Evolutionary conservation across 1,284 basidiomycete genomes (phyloP).

Genomic region (Leucoagaricus sp.): DNA sequence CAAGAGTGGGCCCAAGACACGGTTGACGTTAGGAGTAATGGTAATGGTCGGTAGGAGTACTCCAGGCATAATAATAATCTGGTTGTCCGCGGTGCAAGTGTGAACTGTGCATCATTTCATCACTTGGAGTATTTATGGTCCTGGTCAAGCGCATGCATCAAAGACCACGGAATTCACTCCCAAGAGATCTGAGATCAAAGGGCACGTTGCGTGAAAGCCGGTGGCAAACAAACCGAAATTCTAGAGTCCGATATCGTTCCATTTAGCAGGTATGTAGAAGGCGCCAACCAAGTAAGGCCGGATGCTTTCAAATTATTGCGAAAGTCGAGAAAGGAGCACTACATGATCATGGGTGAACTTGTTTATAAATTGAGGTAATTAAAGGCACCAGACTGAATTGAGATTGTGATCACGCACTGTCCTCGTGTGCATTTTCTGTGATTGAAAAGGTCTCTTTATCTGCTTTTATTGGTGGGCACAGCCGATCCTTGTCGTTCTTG

Average conservation of each 20-base stretch:
- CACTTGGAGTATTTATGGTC: conserved; percentile 1
- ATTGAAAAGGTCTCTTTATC: too few relatives aligned
- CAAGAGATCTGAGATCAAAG: conserved; percentile 1
- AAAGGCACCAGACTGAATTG: background rate
- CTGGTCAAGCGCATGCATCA: background rate
- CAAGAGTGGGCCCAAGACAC: conserved; percentile 24
- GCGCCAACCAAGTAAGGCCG: too few relatives aligned
- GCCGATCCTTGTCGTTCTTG: too few relatives aligned
- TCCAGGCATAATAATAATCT: background rate
- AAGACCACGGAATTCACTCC: background rate
- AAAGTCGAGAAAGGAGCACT: too few relatives aligned
- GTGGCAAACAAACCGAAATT: background rate
- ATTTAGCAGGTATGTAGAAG: too few relatives aligned
- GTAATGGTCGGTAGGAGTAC: background rate
- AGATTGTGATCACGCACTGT: background rate
- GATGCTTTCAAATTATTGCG: too few relatives aligned
- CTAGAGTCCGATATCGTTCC: background rate
- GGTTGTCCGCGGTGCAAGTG: background rate
- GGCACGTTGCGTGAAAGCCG: background rate
- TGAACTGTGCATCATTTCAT: background rate
- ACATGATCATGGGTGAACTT: too few relatives aligned
- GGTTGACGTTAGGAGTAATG: background rate
- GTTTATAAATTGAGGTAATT: background rate
- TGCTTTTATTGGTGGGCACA: too few relatives aligned
- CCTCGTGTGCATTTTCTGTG: too few relatives aligned